Conservation (phyloP, 768 basidiomycete genomes). For the Tephrocybe sp. region DNA sequence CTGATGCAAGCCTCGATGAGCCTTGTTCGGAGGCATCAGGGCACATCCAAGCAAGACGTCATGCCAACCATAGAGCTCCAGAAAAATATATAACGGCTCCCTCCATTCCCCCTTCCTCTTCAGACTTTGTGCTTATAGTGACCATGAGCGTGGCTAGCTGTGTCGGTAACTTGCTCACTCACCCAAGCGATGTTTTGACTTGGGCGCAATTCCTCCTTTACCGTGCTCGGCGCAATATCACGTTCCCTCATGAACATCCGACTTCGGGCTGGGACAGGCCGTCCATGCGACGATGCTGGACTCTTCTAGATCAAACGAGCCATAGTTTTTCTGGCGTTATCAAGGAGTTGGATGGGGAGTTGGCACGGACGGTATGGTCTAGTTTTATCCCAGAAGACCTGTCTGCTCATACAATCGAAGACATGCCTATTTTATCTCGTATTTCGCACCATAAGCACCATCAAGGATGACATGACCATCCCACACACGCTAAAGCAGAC, state of each 20-base stretch:
- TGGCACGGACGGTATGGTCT: constrained; percentile 75
- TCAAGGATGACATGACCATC: constrained; percentile 98
- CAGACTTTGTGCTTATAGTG: not conserved
- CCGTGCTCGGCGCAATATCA: constrained; percentile 60
- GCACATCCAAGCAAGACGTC: not conserved
- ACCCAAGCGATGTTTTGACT: not conserved
- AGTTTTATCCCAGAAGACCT: not conserved
- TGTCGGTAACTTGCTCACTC: no score
- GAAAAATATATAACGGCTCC: not conserved
- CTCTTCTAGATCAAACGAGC: constrained; percentile 83
- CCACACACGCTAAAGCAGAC: constrained; percentile 83
- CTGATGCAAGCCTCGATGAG: no score
- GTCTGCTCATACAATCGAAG: constrained; percentile 35
- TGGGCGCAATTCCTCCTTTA: not conserved
- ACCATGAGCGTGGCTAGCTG: no score
- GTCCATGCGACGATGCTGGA: constrained; percentile 89
- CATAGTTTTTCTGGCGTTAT: constrained; percentile 90
- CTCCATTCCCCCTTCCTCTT: not conserved
- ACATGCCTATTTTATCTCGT: constrained; percentile 94
- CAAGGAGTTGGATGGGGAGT: constrained; percentile 92
- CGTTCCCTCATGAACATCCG: constrained; percentile 64
- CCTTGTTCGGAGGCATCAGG: no score
- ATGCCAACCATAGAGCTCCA: not conserved
- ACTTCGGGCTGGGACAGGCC: constrained; percentile 87
- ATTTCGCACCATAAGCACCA: constrained; percentile 89